Evolutionary conservation across 2,329 filamentous ascomycete species (phyloP), one percentile per base, ranked within the genome.

Genomic region (Pseudogymnoascus sp.): DNA sequence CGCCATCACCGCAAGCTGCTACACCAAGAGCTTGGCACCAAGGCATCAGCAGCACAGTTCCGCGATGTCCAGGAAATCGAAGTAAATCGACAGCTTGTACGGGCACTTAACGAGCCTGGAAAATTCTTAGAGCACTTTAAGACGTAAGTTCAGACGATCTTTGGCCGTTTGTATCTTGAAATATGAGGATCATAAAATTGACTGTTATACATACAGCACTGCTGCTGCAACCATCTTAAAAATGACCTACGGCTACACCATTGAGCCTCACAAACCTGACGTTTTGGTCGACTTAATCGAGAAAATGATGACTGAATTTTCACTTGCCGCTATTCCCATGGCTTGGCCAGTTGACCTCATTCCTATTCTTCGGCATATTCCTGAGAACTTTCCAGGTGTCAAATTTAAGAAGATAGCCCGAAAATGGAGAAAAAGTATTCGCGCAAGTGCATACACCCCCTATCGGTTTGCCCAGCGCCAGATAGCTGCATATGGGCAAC

Each of bases 1-100:
- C 70, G 70, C 7, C 56, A 60, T 3, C 66, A 68, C 38, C 70
- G 74, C 31, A 73, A 71, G 65, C 44, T 67, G 2, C 50, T 71
- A 23, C 72, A 74, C 33, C 66, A 67, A 17, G 64, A 71, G 15
- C 40, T 75, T 1, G 74, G 74, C 2, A 74, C 74, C 0, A 71
- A 67, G 33, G 62, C 26, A 2, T 63, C 63, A 3, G 67, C 69
- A 1, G 62, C 60, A 26, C 65, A 70, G 63, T 74, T 69, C 38
- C 62, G 42, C 11, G 60, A 56, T 42, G 38, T 63, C 2, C 68
- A 70, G 44, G 65, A 69, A 44, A 46, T 63, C 33, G 67, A 69
- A 59, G 65, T 67, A 7, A 62, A 64, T 23, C 63, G 65, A 38
- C 64, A 65, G 40, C 62, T 69, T 31, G 38, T 69, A 19, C 62